Percentiles rank a stretch among this genome's conserved stretches.
Evolutionary conservation across 1,139 yeast genomes (phyloP).

Genomic region (Eremothecium coryli): DNA sequence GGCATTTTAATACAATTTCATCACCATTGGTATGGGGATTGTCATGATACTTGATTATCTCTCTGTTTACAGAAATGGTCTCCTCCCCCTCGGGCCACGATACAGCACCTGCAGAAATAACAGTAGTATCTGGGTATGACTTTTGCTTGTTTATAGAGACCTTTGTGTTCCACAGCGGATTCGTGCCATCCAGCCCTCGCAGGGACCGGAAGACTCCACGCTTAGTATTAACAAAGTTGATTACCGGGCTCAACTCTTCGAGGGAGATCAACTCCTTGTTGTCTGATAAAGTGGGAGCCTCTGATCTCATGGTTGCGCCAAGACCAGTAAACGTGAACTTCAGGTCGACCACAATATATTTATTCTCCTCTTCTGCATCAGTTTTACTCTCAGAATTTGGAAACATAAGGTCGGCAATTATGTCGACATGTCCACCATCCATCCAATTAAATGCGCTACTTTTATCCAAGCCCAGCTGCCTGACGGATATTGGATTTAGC

Average conservation of each 20-base stretch:
- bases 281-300: slow-evolving; percentile 45
- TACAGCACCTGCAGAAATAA: slow-evolving; percentile 16
- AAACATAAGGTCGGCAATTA: slow-evolving; percentile 60
- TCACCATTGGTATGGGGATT: slow-evolving; percentile 38
- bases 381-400: slow-evolving; percentile 37
- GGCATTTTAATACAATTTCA: slow-evolving; percentile 33
- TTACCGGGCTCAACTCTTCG: slow-evolving; percentile 51
- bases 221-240: slow-evolving; percentile 48
- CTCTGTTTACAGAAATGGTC: slow-evolving; percentile 13
- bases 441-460: slow-evolving; percentile 51
- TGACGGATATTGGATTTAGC: slow-evolving; percentile 53
- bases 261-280: slow-evolving; percentile 48
- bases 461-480: slow-evolving; percentile 31
- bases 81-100: slow-evolving; percentile 18
- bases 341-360: slow-evolving; percentile 57
- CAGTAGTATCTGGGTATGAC: slow-evolving; percentile 27
- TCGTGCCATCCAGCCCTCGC: slow-evolving; percentile 17
- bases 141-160: slow-evolving; percentile 27
- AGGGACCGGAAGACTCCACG: slow-evolving; percentile 25
- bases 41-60: slow-evolving; percentile 26
- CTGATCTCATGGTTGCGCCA: slow-evolving; percentile 47
- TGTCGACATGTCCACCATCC: slow-evolving; percentile 58
- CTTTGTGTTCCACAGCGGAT: slow-evolving; percentile 22
- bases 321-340: slow-evolving; percentile 54
- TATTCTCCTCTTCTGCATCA: slow-evolving; percentile 29